Evolutionary conservation across 2,329 filamentous ascomycete species (phyloP), one percentile per base, ranked within the genome.

Genomic region (Neofusicoccum kwambonambiense): DNA sequence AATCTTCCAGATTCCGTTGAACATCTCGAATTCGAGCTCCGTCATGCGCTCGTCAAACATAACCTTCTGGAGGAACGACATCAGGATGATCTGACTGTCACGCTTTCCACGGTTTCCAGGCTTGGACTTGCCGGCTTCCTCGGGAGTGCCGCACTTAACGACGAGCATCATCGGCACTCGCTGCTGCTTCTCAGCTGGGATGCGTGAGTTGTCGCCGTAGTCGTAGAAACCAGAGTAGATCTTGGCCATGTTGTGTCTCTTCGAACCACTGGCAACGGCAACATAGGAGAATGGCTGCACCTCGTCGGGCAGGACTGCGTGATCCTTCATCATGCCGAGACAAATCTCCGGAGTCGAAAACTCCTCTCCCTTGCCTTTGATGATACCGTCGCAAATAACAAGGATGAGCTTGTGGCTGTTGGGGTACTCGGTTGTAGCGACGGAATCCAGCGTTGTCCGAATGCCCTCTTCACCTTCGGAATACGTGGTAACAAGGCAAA

Each of bases 41-140:
- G 96, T 99, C 95, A 99, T 99, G 67, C 95, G 91, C 80, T 99
- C 96, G 76, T 99, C 95, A 73, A 99, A 99, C 95, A 99, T 99
- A 75, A 99, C 95, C 82, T 99, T 99, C 76, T 99, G 95, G 70
- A 99, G 82, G 85, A 99, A 99, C 4, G 93, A 97, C 95, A 99
- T 99, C 70, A 99, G 85, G 71, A 99, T 95, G 74, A 99, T 97
- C 78, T 99, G 95, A 82, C 92, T 97, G 84, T 99, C 95, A 76
- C 95, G 92, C 84, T 99, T 99, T 79, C 95, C 96, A 80, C 95
- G 88, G 80, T 99, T 99, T 72, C 95, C 95, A 12, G 96, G 92
- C 80, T 99, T 99, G 65, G 90, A 85, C 71, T 90, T 90, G 45
- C 79, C 83, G 37, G 87, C 85, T 80, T 99, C 95, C 64, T 92